phyloP scores from a whole-genome alignment of 2,329 filamentous ascomycete species.

The Aureobasidium sp. region DNA sequence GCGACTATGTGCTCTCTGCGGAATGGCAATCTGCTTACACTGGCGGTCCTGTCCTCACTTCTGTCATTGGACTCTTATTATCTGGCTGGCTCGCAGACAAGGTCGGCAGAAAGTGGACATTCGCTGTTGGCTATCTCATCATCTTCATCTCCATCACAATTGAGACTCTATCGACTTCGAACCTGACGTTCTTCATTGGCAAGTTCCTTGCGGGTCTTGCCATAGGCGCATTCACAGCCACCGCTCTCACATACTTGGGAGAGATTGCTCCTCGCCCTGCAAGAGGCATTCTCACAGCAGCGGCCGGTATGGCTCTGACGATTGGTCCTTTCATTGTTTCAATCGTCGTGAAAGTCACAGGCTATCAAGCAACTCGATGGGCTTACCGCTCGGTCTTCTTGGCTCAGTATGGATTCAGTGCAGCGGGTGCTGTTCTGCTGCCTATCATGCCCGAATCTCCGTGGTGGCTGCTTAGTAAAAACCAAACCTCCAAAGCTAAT shows the following conservation, averaged over 20 bases:
- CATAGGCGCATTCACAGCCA: conserved; percentile 34
- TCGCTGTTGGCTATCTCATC: conserved; percentile 32
- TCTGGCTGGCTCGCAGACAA: conserved; percentile 33
- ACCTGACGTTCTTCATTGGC: conserved; percentile 36
- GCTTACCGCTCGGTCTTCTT: conserved; percentile 38
- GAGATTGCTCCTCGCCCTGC: conserved; percentile 36
- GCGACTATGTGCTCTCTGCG: conserved; percentile 35
- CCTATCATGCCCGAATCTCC: conserved; percentile 25
- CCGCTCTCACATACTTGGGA: conserved; percentile 34
- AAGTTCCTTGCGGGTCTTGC: conserved; percentile 40
- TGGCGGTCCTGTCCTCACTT: conserved; percentile 37
- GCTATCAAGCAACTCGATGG: conserved; percentile 34
- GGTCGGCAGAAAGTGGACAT: conserved; percentile 30
- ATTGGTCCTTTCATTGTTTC: conserved; percentile 35
- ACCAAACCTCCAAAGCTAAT: conserved; percentile 16
- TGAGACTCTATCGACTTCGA: conserved; percentile 37
- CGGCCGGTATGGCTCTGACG: conserved; percentile 36
- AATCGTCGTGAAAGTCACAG: conserved; percentile 23
- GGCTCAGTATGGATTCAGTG: conserved; percentile 38
- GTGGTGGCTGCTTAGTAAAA: conserved; percentile 16
- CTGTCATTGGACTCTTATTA: conserved; percentile 29
- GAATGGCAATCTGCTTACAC: conserved; percentile 42
- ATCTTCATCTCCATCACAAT: conserved; percentile 35
- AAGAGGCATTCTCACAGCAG: conserved; percentile 32
- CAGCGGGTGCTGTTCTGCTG: conserved; percentile 24